Percentiles rank a stretch among this genome's conserved stretches.
Evolutionary conservation across 2,329 filamentous ascomycete species (phyloP).

Genomic region (Apiospora kogelbergensis): DNA sequence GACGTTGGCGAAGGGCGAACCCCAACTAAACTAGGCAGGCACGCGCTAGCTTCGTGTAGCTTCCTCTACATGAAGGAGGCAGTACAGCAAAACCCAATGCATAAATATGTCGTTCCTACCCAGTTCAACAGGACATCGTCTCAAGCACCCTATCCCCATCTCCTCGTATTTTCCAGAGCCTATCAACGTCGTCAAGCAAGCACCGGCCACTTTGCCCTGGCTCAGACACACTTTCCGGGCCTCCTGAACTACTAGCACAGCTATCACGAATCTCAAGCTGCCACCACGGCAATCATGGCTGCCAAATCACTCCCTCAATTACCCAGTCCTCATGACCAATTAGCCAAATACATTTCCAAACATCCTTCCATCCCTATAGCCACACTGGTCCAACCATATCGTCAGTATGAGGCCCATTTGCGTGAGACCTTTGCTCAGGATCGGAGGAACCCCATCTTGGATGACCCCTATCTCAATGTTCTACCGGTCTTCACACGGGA

Average conservation of each 20-base stretch:
- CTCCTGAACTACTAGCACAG: background rate
- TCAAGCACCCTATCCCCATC: background rate
- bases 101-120: background rate
- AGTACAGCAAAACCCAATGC: background rate
- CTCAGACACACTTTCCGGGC: background rate
- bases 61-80: background rate
- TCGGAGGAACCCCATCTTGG: slow-evolving; percentile 55
- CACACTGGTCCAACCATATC: slow-evolving; percentile 65
- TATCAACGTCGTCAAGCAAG: background rate
- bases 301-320: slow-evolving; percentile 40
- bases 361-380: slow-evolving; percentile 53
- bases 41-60: background rate
- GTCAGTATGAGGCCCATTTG: slow-evolving; percentile 65
- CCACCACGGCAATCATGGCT: slow-evolving; percentile 32
- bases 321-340: slow-evolving; percentile 44
- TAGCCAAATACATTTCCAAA: slow-evolving; percentile 54
- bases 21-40: background rate
- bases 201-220: background rate
- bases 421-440: slow-evolving; percentile 70
- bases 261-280: background rate
- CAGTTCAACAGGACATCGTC: background rate
- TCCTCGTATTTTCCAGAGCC: background rate
- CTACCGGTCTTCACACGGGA: slow-evolving; percentile 63
- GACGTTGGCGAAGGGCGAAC: background rate
- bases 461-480: slow-evolving; percentile 61